Conservation (phyloP, 257 asterid species). For the Fraxinus pennsylvanica region DNA sequence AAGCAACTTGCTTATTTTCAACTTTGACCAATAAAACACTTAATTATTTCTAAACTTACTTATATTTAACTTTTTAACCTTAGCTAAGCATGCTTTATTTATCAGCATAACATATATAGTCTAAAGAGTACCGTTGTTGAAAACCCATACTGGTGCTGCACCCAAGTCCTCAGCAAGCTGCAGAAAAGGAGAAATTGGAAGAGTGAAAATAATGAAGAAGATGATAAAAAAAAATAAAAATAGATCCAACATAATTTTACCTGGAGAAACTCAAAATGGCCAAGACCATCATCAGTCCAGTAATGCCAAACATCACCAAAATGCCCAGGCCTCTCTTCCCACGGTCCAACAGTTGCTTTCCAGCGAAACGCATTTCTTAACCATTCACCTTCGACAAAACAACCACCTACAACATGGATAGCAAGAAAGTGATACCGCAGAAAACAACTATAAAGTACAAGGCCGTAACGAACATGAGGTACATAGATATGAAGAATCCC, state of each 20-base stretch:
- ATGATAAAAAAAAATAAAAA: constrained; percentile 1
- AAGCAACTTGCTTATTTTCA: background rate
- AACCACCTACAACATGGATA: constrained; percentile 65
- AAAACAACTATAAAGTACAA: background rate
- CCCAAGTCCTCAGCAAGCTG: constrained; percentile 99
- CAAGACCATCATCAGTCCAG: constrained; percentile 97
- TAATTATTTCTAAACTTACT: background rate
- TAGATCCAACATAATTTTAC: constrained; percentile 31
- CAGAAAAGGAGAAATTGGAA: constrained; percentile 21
- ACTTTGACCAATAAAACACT: background rate
- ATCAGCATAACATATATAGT: background rate
- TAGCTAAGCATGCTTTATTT: background rate
- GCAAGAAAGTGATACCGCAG: constrained; percentile 15
- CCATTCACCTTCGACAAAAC: constrained; percentile 95
- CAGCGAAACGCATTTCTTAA: constrained; percentile 91
- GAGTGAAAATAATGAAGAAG: background rate
- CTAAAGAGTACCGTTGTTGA: constrained; percentile 76
- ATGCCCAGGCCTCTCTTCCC: constrained; percentile 98
- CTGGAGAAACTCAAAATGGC: constrained; percentile 91
- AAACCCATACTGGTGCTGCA: constrained; percentile 86
- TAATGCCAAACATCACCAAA: constrained; percentile 97
- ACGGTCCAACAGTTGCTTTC: constrained; percentile 94
- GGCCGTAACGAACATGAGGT: background rate
- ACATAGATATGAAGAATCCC: background rate
- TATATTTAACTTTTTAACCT: background rate